Base-by-base conservation (phyloP, 352 stramenopile species). In the Phytophthora idaei region DNA sequence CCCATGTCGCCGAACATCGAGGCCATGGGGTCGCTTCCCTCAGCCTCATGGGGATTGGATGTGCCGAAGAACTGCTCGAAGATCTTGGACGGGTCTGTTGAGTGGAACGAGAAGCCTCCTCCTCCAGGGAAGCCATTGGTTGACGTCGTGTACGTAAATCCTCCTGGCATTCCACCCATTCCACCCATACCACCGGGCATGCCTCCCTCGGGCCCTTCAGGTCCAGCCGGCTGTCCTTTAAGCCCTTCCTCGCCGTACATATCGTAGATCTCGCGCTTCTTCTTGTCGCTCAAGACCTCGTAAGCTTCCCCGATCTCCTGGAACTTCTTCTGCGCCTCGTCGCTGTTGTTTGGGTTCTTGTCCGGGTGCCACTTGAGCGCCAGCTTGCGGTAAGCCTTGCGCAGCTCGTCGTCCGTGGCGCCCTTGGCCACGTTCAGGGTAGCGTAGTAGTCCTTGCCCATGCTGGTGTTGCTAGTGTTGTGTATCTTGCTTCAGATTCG, bases 231-330 rank as follows among this genome's bases (percentile, higher is more conserved):
- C 11, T 74, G 74, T 8, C 79, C 86, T 63, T 97, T 94, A 17
- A 98, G 74, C 3, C 92, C 93, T 62, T 97, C 92, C 70, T 98
- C 93, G 14, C 94, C 94, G 55, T 93, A 98, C 53, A 97, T 83
- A 67, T 98, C 94, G 63, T 97, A 98, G 36, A 97, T 91, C 65
- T 95, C 77, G 51, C 92, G 80, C 74, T 97, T 97, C 48, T 98
- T 84, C 70, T 95, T 94, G 77, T 98, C 94, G 64, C 86, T 96
- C 31, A 98, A 79, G 46, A 98, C 91, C 54, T 98, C 90, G 72
- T 98, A 98, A 5, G 94, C 94, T 46, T 97, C 89, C 32, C 82
- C 88, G 37, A 98, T 88, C 50, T 97, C 90, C 73, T 98, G 94
- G 66, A 98, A 98, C 75, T 97, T 97, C 56, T 89, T 77, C 68